Base-by-base conservation (phyloP, 2,329 filamentous ascomycete species). In the Diaporthe sp. region DNA sequence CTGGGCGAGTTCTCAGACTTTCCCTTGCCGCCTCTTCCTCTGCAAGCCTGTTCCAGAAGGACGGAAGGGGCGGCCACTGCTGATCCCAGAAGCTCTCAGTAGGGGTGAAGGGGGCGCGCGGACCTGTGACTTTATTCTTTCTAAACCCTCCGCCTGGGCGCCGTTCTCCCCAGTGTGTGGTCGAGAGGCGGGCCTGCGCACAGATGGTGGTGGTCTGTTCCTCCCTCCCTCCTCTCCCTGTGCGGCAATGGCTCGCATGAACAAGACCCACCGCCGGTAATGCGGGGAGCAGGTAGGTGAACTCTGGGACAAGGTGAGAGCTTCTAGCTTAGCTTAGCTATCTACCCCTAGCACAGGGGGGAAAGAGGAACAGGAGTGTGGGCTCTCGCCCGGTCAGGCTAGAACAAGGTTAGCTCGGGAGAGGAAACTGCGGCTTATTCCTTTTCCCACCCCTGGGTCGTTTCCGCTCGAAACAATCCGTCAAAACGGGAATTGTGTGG, bases 391-490 rank as follows among this genome's bases (percentile, higher is more conserved):
- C 39, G 59, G 59, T 39, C 59, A 65, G 59, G 59, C 39, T 47
- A 65, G 27, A 50, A 66, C 61, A 66, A 66, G 61, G 61, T 66
- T 66, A 51, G 61, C 61, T 66, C 30, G 61, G 56, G 22, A 50
- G 15, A n/a, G 35, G 56, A n/a, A 8, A 4, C 25, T 30, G 50
- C 13, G 58, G 39, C 17, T 66, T 50, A 50, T 65, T 50, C 42
- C 42, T 35, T 27, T 17, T 25, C 39, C 59, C 27, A 12, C 42
- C 27, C 30, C 61, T 22, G 51, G 15, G 15, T 53, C 63, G 63
- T 68, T 53, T 68, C 63, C 32, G 47, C 47, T 68, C 63, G 63
- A 68, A 53, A 68, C 63, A 68, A 53, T 53, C 63, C 63, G 47
- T 68, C 63, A 53, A 53, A 27, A 68, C 47, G 42, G 63, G 47